Conservation (phyloP, 768 basidiomycete genomes). For the Mycena indigotica region DNA sequence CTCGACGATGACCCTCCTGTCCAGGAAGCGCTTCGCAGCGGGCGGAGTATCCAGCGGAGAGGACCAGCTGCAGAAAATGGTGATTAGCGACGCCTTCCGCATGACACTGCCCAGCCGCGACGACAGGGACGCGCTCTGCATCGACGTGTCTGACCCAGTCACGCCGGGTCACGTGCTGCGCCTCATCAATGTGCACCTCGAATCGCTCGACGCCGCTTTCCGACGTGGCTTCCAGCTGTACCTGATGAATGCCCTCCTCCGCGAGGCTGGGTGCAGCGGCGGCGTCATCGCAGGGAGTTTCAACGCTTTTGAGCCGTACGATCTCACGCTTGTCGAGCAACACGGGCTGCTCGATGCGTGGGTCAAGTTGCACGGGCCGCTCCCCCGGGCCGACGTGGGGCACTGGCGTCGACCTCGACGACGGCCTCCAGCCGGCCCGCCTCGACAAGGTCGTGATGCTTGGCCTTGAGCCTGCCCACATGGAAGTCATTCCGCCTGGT, state of each 20-base stretch:
- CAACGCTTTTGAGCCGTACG: conserved; percentile 42
- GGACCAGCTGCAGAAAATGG: conserved; percentile 30
- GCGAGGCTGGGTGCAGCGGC: conserved; percentile 42
- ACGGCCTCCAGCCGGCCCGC: conserved; percentile 22
- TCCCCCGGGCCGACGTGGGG: conserved; percentile 27
- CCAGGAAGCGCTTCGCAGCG: conserved; percentile 33
- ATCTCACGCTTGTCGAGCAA: conserved; percentile 38
- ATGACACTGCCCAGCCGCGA: conserved; percentile 39
- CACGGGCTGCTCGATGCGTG: conserved; percentile 45
- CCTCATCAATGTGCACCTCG: conserved; percentile 44
- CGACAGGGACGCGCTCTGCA: conserved; percentile 38
- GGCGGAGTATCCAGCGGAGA: conserved; percentile 25
- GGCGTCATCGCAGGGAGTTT: conserved; percentile 52
- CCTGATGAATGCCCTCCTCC: conserved; percentile 37
- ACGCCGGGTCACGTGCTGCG: conserved; percentile 28
- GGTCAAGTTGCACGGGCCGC: conserved; percentile 36
- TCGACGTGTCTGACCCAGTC: conserved; percentile 35
- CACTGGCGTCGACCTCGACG: conserved; percentile 18
- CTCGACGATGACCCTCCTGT: conserved; percentile 41
- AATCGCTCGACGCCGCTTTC: conserved; percentile 18
- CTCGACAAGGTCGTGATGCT: conserved; percentile 35
- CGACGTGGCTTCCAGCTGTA: conserved; percentile 29
- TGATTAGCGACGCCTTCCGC: conserved; percentile 33
- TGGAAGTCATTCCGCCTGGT: conserved; percentile 32
- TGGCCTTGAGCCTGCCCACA: conserved; percentile 28